Evolutionary conservation across 371 early-diverging fungal genomes (phyloP).

Genomic region (Synchytrium microbalum): DNA sequence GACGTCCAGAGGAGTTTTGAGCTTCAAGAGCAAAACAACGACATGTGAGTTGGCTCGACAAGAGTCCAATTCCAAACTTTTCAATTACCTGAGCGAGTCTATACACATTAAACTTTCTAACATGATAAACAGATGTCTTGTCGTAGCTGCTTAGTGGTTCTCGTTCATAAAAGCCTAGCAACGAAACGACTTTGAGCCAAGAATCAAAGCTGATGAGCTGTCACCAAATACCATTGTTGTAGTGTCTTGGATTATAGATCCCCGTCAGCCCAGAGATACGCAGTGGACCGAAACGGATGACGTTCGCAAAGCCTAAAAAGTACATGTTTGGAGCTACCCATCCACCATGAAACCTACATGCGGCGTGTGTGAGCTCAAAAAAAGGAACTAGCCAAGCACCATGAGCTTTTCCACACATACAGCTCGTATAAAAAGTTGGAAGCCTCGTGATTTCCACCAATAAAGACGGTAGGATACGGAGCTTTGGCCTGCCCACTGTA

Average conservation of each 20-base stretch:
- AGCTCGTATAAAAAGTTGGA: constrained; percentile 87
- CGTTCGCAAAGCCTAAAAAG: constrained; percentile 78
- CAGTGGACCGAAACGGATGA: constrained; percentile 75
- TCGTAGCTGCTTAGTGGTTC: constrained; percentile 58
- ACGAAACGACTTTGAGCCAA: background rate
- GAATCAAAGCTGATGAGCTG: background rate
- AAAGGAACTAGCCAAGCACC: constrained; percentile 1
- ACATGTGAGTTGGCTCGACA: constrained; percentile 1
- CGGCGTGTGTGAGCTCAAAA: background rate
- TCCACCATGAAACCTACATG: constrained; percentile 78
- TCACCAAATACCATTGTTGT: constrained; percentile 41
- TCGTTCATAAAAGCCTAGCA: constrained; percentile 68
- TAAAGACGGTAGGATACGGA: constrained; percentile 82
- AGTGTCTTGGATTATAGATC: constrained; percentile 73
- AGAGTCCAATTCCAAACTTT: background rate
- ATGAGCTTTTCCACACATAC: constrained; percentile 33
- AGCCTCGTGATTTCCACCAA: constrained; percentile 98
- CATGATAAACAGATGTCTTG: constrained; percentile 72
- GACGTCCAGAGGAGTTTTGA: constrained; percentile 65
- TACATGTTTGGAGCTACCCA: constrained; percentile 93
- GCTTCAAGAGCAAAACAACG: constrained; percentile 23
- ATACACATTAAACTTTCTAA: constrained; percentile 69
- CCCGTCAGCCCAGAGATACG: constrained; percentile 91
- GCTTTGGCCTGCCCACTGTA: constrained; percentile 75
- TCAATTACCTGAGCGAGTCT: constrained; percentile 57